Percentiles rank a stretch among this genome's conserved stretches.
phyloP scores from a whole-genome alignment of 2,329 filamentous ascomycete genomes.

The Rhynchosporium graminicola region DNA sequence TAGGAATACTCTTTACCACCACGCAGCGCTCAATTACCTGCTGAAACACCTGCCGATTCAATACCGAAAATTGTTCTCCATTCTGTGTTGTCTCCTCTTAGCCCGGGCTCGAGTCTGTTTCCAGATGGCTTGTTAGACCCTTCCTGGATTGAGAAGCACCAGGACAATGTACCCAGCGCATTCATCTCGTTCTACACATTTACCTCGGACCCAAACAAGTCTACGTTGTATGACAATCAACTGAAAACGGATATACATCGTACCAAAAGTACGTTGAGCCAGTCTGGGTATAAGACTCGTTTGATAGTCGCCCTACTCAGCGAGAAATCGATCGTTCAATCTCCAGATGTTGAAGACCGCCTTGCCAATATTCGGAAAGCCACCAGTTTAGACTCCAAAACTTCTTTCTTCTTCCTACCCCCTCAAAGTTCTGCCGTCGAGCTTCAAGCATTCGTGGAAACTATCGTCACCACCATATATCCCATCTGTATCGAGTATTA shows the following conservation, averaged over 20 bases:
- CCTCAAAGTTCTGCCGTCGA: slow-evolving; percentile 71
- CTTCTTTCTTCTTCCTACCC: slow-evolving; percentile 77
- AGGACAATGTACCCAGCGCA: slow-evolving; percentile 76
- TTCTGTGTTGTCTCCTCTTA: slow-evolving; percentile 88
- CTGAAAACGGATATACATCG: slow-evolving; percentile 84
- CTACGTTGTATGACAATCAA: slow-evolving; percentile 80
- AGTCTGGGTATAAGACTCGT: slow-evolving; percentile 75
- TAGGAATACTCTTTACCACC: slow-evolving; percentile 56
- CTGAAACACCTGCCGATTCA: slow-evolving; percentile 46
- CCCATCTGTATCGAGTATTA: slow-evolving; percentile 85
- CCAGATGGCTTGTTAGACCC: slow-evolving; percentile 86
- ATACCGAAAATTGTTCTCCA: slow-evolving; percentile 64
- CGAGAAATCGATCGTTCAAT: slow-evolving; percentile 60
- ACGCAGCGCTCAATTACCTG: slow-evolving; percentile 56
- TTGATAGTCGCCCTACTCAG: slow-evolving; percentile 77
- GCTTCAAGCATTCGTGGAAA: slow-evolving; percentile 71
- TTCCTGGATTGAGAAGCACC: slow-evolving; percentile 86
- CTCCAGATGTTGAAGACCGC: slow-evolving; percentile 69
- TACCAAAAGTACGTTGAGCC: slow-evolving; percentile 65
- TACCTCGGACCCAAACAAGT: slow-evolving; percentile 69
- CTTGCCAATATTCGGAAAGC: slow-evolving; percentile 76
- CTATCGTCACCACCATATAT: slow-evolving; percentile 72
- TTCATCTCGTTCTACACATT: slow-evolving; percentile 81
- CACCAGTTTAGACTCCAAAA: slow-evolving; percentile 79
- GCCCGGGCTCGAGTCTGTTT: slow-evolving; percentile 78